Percentiles rank a stretch among this genome's conserved stretches.
Conservation (phyloP, 2,329 filamentous ascomycete species). For the Phaeosphaeriaceae sp. region DNA sequence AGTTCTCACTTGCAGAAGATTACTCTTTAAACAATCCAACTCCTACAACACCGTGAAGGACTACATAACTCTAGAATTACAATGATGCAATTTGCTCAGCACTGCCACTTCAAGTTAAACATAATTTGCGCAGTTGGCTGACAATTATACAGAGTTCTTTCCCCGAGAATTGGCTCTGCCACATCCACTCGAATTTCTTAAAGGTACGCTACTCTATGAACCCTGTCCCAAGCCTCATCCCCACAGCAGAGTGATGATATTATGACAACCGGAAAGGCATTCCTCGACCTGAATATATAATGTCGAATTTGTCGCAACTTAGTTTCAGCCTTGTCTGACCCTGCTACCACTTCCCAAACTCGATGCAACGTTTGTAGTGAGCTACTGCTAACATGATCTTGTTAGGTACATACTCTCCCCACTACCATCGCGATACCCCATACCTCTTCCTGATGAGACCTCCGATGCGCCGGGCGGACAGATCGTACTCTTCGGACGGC, state of each 20-base stretch:
- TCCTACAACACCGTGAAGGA: constrained; percentile 64
- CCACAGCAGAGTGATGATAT: constrained; percentile 63
- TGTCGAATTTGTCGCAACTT: constrained; percentile 69
- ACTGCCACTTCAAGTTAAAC: constrained; percentile 7
- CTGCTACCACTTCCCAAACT: constrained; percentile 25
- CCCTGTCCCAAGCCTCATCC: constrained; percentile 10
- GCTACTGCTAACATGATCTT: constrained; percentile 33
- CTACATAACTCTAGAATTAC: constrained; percentile 62
- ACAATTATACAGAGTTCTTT: constrained; percentile 18
- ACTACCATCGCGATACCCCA: constrained; percentile 19
- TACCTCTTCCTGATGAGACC: constrained; percentile 60
- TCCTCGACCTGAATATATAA: constrained; percentile 70
- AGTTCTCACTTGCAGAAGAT: constrained; percentile 49
- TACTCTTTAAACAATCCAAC: constrained; percentile 63
- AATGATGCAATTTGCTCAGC: constrained; percentile 53
- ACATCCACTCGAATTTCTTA: background rate
- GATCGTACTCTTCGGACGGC: constrained; percentile 60
- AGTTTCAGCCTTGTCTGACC: constrained; percentile 77
- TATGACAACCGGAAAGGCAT: constrained; percentile 70
- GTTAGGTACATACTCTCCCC: constrained; percentile 41
- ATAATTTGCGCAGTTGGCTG: constrained; percentile 16
- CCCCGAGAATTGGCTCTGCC: background rate
- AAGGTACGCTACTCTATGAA: constrained; percentile 5
- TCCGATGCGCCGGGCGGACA: constrained; percentile 75
- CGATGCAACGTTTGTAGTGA: constrained; percentile 16